phyloP scores from a whole-genome alignment of 1,284 basidiomycete species.

The Papiliotrema nemorosa region DNA sequence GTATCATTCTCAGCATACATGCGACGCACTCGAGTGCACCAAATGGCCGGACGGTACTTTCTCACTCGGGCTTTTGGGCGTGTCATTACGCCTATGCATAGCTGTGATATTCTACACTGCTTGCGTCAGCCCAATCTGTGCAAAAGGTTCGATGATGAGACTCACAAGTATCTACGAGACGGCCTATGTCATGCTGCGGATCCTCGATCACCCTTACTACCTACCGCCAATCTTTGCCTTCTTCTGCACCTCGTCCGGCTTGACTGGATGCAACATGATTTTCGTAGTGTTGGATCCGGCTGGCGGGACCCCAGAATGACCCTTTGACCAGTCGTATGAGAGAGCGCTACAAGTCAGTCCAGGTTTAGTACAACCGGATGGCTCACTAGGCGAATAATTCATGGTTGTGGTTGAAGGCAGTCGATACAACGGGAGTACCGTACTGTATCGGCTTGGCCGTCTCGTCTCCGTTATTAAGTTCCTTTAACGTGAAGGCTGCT shows the following conservation, averaged over 20 bases:
- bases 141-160: too few relatives aligned
- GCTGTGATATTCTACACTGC: too few relatives aligned
- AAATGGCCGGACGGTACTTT: too few relatives aligned
- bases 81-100: too few relatives aligned
- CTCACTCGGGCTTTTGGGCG: too few relatives aligned
- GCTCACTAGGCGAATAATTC: constrained; percentile 76
- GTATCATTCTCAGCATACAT: too few relatives aligned
- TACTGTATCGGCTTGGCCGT: constrained; percentile 58
- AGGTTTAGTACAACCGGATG: neutral
- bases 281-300: constrained; percentile 66
- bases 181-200: too few relatives aligned
- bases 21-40: too few relatives aligned
- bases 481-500: constrained; percentile 32
- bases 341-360: constrained; percentile 53
- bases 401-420: constrained; percentile 77
- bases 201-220: too few relatives aligned
- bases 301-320: constrained; percentile 78
- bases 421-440: constrained; percentile 52
- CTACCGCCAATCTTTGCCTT: constrained; percentile 31
- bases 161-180: too few relatives aligned
- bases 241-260: constrained; percentile 77
- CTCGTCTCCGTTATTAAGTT: constrained; percentile 67
- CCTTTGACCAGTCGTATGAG: constrained; percentile 87
- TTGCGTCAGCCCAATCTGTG: too few relatives aligned
- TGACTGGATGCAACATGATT: constrained; percentile 84